phyloP scores from a whole-genome alignment of 441 rosid genomes.

The Aleurites moluccanus region DNA sequence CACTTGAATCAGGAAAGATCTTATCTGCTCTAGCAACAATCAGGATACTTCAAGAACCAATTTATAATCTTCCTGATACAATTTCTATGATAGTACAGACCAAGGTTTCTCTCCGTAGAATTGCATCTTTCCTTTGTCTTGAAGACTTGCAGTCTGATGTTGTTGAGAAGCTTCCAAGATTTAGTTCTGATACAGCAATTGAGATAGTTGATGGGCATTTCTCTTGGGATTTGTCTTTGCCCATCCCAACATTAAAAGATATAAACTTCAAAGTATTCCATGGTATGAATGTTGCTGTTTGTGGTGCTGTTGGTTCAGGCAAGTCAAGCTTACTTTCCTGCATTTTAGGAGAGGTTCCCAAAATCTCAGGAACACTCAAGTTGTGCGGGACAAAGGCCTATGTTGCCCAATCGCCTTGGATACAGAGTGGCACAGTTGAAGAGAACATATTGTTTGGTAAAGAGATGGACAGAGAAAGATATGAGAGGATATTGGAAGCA shows the following conservation, averaged over 20 bases:
- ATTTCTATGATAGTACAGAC: constrained; percentile 52
- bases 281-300: constrained; percentile 62
- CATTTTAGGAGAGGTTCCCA: constrained; percentile 58
- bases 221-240: constrained; percentile 52
- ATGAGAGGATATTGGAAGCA: constrained; percentile 58
- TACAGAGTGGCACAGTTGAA: constrained; percentile 77
- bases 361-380: constrained; percentile 45
- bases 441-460: constrained; percentile 78
- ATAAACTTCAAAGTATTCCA: constrained; percentile 40
- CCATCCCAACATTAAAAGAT: constrained; percentile 41
- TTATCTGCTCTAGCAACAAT: constrained; percentile 66
- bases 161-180: constrained; percentile 38
- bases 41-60: constrained; percentile 54
- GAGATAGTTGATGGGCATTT: constrained; percentile 48
- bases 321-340: constrained; percentile 67
- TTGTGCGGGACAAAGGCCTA: constrained; percentile 70
- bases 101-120: constrained; percentile 63
- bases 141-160: constrained; percentile 45
- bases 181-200: constrained; percentile 39
- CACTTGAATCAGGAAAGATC: constrained; percentile 62
- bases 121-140: constrained; percentile 50
- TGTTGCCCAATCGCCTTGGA: constrained; percentile 89
- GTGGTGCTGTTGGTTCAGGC: constrained; percentile 70
- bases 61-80: constrained; percentile 48
- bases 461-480: constrained; percentile 59